phyloP scores from a whole-genome alignment of 1,139 yeast species.

The Keqinozyma sinolaborantium region DNA sequence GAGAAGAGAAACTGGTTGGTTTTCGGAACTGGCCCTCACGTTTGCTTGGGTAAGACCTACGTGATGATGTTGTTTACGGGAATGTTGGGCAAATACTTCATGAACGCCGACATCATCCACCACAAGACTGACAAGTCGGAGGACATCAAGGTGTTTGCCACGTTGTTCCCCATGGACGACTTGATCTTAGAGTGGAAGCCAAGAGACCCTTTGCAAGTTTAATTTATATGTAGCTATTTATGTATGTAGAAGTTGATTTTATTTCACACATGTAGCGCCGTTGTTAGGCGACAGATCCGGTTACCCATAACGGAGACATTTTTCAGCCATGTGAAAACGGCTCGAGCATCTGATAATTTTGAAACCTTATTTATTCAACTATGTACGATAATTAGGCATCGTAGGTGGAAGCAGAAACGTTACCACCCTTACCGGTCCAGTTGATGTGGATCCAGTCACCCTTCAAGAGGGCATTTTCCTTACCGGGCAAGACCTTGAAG shows the following conservation, averaged over 20 bases:
- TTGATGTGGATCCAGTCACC: conserved; percentile 88
- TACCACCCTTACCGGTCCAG: conserved; percentile 99
- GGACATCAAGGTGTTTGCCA: conserved; percentile 92
- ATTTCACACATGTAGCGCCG: no score
- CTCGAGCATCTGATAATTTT: no score
- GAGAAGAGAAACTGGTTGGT: conserved; percentile 91
- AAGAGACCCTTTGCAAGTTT: conserved; percentile 46
- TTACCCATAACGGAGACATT: no score
- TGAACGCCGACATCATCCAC: conserved; percentile 79
- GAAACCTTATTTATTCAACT: no score
- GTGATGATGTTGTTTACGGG: conserved; percentile 88
- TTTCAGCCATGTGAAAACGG: no score
- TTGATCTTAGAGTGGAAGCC: conserved; percentile 70
- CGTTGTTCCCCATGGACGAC: conserved; percentile 96
- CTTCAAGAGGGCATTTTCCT: conserved; percentile 72
- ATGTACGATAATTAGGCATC: conserved; percentile 56
- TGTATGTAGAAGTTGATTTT: no score
- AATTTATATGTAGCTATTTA: neutral
- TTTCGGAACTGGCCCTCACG: conserved; percentile 96
- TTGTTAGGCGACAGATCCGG: no score
- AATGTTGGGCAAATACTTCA: conserved; percentile 82
- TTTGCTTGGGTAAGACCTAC: conserved; percentile 90
- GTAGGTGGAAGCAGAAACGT: conserved; percentile 92
- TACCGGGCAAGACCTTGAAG: conserved; percentile 89
- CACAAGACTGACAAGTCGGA: conserved; percentile 80